Evolutionary conservation across 805 yeast species (phyloP), one percentile per base, ranked within the genome.

Genomic region (Candida lessepsii): DNA sequence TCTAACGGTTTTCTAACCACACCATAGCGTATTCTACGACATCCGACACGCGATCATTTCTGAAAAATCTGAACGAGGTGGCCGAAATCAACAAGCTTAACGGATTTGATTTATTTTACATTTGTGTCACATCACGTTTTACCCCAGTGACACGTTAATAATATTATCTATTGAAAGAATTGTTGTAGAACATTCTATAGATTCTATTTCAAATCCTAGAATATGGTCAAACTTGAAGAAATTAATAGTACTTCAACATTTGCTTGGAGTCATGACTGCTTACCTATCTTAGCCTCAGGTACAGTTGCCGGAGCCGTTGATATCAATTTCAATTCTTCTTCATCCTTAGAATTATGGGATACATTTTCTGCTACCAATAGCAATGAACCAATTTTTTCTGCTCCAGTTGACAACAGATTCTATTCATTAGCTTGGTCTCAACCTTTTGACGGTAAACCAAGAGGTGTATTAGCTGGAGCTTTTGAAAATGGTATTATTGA

Each of bases 281-380:
- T 80, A 46, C 97, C 97, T 13, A 63, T 78, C 39, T 59, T 93
- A 49, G 97, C 89, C 16, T 79, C 96, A 1, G 99, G 96, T 16
- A 85, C 96, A 0, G 85, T 87, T n/a, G 90, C 98, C 0, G 98
- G 98, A 6, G 95, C 96, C 10, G 84, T 93, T 52, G 96, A 88
- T 58, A 86, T 85, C 30, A 81, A 83, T 57, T 90, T 90, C 62
- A 81, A 90, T 29, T 80, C 93, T 15, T 73, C 81, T 20, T 80
- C 96, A 2, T 63, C 75, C n/a, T 66, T 93, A 42, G 90, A 88
- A 53, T 70, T 93, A 45, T 84, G 95, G 86, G 81, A 84, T 45
- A 73, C 86, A 8, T 71, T 81, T 42, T 59, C 65, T 4, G 49
- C 63, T 35, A 47, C 46, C 17, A 57, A 67, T 31, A 50, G 54